Percentiles rank a stretch among this genome's conserved stretches.
Conservation (phyloP, 78 protist species). For the Tieghemostelium lacteum region DNA sequence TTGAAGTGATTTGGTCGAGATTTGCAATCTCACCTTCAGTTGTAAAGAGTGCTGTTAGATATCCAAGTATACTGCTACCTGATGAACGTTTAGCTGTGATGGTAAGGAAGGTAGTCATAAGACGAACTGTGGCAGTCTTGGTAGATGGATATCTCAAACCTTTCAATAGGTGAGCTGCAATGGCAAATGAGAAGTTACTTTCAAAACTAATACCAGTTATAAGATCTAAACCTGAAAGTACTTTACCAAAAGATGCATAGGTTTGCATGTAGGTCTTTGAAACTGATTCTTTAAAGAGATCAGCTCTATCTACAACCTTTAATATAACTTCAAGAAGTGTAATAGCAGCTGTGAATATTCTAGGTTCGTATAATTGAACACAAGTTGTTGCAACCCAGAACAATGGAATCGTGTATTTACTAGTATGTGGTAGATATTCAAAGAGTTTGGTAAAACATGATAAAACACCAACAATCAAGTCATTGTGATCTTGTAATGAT, state of each 20-base stretch:
- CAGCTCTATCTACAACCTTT: slow-evolving; percentile 44
- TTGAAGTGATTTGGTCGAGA: slow-evolving; percentile 24
- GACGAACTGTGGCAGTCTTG: slow-evolving; percentile 38
- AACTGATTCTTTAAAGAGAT: slow-evolving; percentile 27
- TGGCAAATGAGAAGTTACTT: slow-evolving; percentile 64
- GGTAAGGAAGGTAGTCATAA: slow-evolving; percentile 36
- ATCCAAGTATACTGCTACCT: slow-evolving; percentile 28
- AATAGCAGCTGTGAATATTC: slow-evolving; percentile 65
- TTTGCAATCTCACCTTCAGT: slow-evolving; percentile 53
- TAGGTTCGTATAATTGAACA: slow-evolving; percentile 29
- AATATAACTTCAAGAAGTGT: slow-evolving; percentile 42
- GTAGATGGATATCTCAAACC: slow-evolving; percentile 69
- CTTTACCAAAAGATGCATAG: slow-evolving; percentile 3
- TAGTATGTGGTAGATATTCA: slow-evolving; percentile 18
- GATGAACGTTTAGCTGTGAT: slow-evolving; percentile 37
- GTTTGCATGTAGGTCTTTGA: background rate
- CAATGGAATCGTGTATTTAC: background rate
- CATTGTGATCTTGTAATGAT: slow-evolving; percentile 16
- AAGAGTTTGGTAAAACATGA: slow-evolving; percentile 49
- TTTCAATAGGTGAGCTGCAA: slow-evolving; percentile 34
- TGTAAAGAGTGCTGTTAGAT: slow-evolving; percentile 41
- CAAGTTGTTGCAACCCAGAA: slow-evolving; percentile 79
- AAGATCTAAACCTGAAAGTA: slow-evolving; percentile 27
- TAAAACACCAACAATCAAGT: slow-evolving; percentile 35
- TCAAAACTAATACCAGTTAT: slow-evolving; percentile 34